Percentiles rank a stretch among this genome's conserved stretches.
These are phyloP conservation scores for Bretziella fagacearum DNA, from an alignment of 2,329 filamentous ascomycete genomes.

Conservation along the genomic window DNA sequence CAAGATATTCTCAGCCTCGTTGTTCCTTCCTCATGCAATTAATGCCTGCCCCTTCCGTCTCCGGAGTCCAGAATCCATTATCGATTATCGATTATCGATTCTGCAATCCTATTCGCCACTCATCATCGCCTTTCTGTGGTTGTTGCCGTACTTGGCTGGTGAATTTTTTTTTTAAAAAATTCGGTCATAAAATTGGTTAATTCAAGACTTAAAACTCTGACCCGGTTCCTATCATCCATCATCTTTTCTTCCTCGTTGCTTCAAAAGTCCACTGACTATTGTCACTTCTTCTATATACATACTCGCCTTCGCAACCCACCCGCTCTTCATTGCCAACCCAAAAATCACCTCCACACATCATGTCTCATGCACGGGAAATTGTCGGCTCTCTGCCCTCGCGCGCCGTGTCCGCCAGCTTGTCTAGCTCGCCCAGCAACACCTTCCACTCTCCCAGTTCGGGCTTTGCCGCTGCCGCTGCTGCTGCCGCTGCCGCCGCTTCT, in stretches of 20 bases:
- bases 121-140: not conserved
- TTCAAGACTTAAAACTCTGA: too few relatives aligned
- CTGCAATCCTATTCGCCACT: slow-evolving; percentile 13
- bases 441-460: slow-evolving; percentile 55
- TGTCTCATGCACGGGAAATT: slow-evolving; percentile 31
- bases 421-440: slow-evolving; percentile 55
- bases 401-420: slow-evolving; percentile 42
- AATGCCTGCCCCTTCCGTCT: slow-evolving; percentile 8
- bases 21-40: not conserved
- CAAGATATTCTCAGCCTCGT: not conserved
- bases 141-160: not conserved
- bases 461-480: slow-evolving; percentile 17
- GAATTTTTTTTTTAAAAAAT: too few relatives aligned
- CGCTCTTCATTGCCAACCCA: not conserved
- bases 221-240: not conserved
- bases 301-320: not conserved
- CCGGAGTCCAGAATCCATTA: slow-evolving; percentile 3
- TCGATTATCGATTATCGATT: not conserved
- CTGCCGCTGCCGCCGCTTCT: slow-evolving; percentile 21
- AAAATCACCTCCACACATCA: slow-evolving; percentile 1
- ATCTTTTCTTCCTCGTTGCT: slow-evolving; percentile 1
- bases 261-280: too few relatives aligned
- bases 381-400: slow-evolving; percentile 23
- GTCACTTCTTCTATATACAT: not conserved
- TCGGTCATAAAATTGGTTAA: too few relatives aligned